Base-by-base conservation (phyloP, 106 monocot genomes). In the Phalaenopsis aphrodite region DNA sequence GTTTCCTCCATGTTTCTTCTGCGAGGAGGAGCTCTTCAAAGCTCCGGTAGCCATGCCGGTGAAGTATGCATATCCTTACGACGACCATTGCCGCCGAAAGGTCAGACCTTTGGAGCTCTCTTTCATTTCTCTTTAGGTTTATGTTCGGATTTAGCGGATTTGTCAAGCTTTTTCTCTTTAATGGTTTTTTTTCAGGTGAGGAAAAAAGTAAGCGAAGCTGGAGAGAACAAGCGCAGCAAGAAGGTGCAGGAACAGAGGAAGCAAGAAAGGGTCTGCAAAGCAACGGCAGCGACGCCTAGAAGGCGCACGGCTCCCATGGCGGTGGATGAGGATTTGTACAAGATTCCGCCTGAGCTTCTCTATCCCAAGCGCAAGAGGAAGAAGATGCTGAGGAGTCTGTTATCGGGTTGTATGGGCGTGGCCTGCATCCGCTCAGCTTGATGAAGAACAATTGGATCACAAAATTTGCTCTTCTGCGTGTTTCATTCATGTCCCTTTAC, bases 301-400 rank as follows among this genome's bases (percentile, higher is more conserved):
- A 74, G 74, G 43, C 42, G 74, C 5, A 15, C 1, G 19, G 17
- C n/a, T 10, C 43, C 81, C 23, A 87, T 80, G 49, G 81, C 87
- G 66, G 86, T 83, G 5, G 86, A 86, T 57, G 86, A 86, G 57
- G 86, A 86, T 77, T 71, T 86, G 72, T 86, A 86, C 86, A 86
- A 86, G 79, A 83, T 86, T 41, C 86, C 86, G 0, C 86, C 83
- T 8, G 86, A 86, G 56, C 71, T 86, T 6, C 80, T 86, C 80
- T 83, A 77, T 43, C 75, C 76, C 39, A 86, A 86, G 77, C 71
- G 80, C 17, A 80, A 83, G 55, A 86, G 43, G 83, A 81, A 77
- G 81, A 81, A 49, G 58, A 3, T 85, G 57, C 81, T 85, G 30
- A 81, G 36, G 56, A 75, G 55, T 16, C 30, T 81, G 58, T 85